Base-by-base conservation (phyloP, 1,284 basidiomycete species). In the Microbotryum silenes-acaulis region DNA sequence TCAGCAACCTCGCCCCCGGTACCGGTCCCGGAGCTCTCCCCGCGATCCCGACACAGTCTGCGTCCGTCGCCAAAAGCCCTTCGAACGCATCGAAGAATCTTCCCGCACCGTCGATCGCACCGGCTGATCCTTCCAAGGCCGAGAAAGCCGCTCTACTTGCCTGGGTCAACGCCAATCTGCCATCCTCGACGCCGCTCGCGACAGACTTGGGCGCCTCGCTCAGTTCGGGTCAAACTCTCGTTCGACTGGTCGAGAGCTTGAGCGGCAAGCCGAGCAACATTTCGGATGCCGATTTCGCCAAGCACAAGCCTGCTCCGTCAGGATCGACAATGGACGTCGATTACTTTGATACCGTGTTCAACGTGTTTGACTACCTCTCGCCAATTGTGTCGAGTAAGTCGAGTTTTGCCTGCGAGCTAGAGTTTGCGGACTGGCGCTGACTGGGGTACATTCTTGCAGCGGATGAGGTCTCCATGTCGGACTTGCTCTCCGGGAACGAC, bases 381-480 rank as follows among this genome's bases (percentile, higher is more conserved):
- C 69, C 67, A 18, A 54, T 64, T 21, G 65, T 63, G 2, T 67
- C 67, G 21, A 69, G 59, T 54, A 29, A 46, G 56, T 55, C 21
- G 2, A 8, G 20, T 53, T 47, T 8, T 6, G 8, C 14, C 21
- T 29, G 29, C n/a, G 23, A 27, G 27, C 27, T 27, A 27, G 31
- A 10, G 29, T 31, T n/a, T 3, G 9, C 12, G 8, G 16, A 46
- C 20, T 6, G 42, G 5, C n/a, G 33, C 52, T 54, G 46, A 54
- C 27, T 44, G 44, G 8, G 46, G 27, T 27, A 6, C 27, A 6
- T 27, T 31, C 27, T 23, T 18, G n/a, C 61, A 76, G 88, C 91
- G 79, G 90, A 87, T 12, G 84, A 77, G 65, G 86, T 93, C 42
- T 91, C 88, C 71, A 91, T 94, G 76, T 92, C 92, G 73, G 91